Percentiles rank a stretch among this genome's conserved stretches.
Evolutionary conservation across 345 rosid species (phyloP).

Genomic region (Eucalyptus sp.): DNA sequence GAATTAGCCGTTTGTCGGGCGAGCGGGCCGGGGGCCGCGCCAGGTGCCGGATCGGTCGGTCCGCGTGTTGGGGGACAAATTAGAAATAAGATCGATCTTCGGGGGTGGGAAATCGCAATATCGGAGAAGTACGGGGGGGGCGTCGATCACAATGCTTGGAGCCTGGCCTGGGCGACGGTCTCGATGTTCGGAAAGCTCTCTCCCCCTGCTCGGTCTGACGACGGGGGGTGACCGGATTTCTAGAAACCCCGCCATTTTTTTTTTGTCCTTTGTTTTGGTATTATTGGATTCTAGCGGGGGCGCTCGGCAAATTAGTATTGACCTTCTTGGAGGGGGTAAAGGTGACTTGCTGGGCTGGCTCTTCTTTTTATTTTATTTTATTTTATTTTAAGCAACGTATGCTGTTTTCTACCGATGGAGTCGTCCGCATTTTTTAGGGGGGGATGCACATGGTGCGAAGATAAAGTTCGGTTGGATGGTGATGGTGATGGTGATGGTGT

Average conservation of each 20-base stretch:
- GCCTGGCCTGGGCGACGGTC: not conserved
- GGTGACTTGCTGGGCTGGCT: not conserved
- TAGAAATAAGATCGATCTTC: not conserved
- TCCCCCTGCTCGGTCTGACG: not conserved
- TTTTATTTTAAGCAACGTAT: not conserved
- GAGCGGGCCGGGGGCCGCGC: not conserved
- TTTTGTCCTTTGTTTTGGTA: not conserved
- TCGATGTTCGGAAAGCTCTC: not conserved
- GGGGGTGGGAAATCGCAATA: not conserved
- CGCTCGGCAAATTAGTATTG: not conserved
- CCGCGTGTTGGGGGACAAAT: not conserved
- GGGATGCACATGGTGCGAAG: not conserved
- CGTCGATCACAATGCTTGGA: not conserved
- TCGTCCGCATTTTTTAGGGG: not conserved
- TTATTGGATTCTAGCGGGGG: not conserved
- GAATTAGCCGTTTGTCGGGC: not conserved
- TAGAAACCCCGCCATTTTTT: not conserved
- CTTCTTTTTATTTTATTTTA: not conserved
- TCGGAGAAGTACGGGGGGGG: not conserved
- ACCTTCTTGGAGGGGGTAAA: not conserved
- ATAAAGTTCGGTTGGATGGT: not conserved
- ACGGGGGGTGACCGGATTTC: not conserved
- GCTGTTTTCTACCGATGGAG: not conserved
- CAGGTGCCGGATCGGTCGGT: not conserved
- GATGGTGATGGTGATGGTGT: not conserved